Percentiles rank a stretch among this genome's conserved stretches.
Conservation (phyloP, 257 asterid species). For the Knoxia roxburghii region DNA sequence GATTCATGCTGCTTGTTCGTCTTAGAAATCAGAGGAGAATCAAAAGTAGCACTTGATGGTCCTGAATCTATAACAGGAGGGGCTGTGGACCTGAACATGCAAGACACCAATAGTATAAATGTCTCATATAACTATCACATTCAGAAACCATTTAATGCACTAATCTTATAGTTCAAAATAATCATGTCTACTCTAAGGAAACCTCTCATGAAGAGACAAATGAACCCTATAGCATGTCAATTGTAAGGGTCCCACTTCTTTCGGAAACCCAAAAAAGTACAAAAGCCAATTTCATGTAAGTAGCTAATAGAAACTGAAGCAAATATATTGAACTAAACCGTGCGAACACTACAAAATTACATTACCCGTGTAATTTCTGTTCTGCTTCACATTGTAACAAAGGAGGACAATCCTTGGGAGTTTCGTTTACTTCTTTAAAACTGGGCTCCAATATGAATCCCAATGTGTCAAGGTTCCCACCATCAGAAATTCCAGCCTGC, state of each 20-base stretch:
- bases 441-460: conserved; percentile 81
- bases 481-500: conserved; percentile 77
- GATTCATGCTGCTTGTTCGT: conserved; percentile 28
- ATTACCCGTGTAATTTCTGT: conserved; percentile 19
- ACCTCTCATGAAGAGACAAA: not conserved
- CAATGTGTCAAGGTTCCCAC: conserved; percentile 59
- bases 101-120: not conserved
- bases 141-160: not conserved
- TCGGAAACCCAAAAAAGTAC: not conserved
- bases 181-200: not conserved
- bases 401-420: conserved; percentile 13
- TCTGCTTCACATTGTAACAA: conserved; percentile 6
- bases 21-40: conserved; percentile 33
- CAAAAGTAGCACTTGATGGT: conserved; percentile 35
- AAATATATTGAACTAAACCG: not conserved
- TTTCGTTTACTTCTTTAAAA: conserved; percentile 28
- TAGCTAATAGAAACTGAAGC: not conserved
- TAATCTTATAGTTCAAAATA: not conserved
- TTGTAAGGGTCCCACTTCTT: not conserved
- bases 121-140: not conserved
- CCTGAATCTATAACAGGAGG: conserved; percentile 48
- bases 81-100: conserved; percentile 45
- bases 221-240: not conserved
- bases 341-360: not conserved
- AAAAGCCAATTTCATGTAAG: no score